Evolutionary conservation across 2,329 filamentous ascomycete species (phyloP).

Genomic region (Alternaria hordeiaustralica): DNA sequence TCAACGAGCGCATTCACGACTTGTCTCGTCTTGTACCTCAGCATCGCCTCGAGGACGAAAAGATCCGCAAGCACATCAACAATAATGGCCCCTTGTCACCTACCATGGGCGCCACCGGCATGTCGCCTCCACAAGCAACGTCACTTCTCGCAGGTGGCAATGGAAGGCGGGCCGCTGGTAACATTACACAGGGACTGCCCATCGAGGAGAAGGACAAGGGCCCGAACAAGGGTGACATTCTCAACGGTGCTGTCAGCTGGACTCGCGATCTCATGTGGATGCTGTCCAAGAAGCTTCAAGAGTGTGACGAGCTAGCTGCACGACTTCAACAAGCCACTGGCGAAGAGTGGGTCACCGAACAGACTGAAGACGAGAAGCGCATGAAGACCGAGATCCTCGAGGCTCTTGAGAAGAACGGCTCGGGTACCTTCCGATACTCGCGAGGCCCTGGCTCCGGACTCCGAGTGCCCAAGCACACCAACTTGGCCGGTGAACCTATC

Average conservation of each 20-base stretch:
- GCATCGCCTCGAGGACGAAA: conserved; percentile 94
- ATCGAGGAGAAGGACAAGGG: conserved; percentile 98
- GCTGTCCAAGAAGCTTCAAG: conserved; percentile 84
- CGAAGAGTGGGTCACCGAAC: conserved; percentile 41
- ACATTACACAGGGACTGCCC: conserved; percentile 90
- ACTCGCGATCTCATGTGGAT: conserved; percentile 98
- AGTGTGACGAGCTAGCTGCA: conserved; percentile 85
- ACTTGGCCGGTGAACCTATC: conserved; percentile 81
- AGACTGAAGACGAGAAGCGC: conserved; percentile 89
- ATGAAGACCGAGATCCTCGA: conserved; percentile 95
- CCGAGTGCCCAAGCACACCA: conserved; percentile 90
- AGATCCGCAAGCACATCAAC: conserved; percentile 91
- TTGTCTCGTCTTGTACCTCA: conserved; percentile 90
- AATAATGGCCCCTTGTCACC: conserved; percentile 91
- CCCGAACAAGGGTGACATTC: conserved; percentile 97
- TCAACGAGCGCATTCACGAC: conserved; percentile 98
- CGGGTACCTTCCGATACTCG: conserved; percentile 80
- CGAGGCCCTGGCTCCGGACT: conserved; percentile 83
- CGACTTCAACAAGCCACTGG: conserved; percentile 57
- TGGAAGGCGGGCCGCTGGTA: conserved; percentile 79
- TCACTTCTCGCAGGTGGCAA: conserved; percentile 86
- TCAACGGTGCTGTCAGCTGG: conserved; percentile 97
- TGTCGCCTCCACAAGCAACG: conserved; percentile 77
- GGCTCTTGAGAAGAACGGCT: conserved; percentile 80
- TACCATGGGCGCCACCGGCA: conserved; percentile 72